Conservation (phyloP, 176 grass and related monocot species). For the Dendrocalamus sinicus region DNA sequence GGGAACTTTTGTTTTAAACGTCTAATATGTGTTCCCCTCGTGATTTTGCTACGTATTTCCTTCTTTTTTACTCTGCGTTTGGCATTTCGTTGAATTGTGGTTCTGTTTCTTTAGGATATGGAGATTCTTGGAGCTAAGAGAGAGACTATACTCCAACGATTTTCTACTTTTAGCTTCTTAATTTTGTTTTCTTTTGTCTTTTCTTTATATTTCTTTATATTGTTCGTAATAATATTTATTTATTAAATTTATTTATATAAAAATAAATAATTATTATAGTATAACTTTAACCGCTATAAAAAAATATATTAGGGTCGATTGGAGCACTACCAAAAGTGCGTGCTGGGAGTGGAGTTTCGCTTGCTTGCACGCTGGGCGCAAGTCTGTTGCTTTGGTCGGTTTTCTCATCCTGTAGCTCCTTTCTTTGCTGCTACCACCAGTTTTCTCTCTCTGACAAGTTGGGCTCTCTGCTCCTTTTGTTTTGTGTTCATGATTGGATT, state of each 20-base stretch:
- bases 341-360: not conserved
- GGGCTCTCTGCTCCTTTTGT: not conserved
- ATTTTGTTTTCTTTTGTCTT: too few relatives aligned
- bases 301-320: too few relatives aligned
- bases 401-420: not conserved
- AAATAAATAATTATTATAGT: too few relatives aligned
- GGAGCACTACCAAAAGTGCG: not conserved
- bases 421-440: not conserved
- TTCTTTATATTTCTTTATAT: too few relatives aligned
- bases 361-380: not conserved
- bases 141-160: too few relatives aligned
- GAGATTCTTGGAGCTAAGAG: not conserved
- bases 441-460: not conserved
- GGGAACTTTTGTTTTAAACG: not conserved
- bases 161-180: too few relatives aligned
- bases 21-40: not conserved
- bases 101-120: not conserved
- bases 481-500: constrained; percentile 57
- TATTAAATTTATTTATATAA: too few relatives aligned
- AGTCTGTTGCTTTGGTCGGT: not conserved
- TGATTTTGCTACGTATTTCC: not conserved
- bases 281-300: too few relatives aligned
- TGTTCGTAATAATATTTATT: too few relatives aligned
- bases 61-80: not conserved
- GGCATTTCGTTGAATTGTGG: not conserved